Conservation (phyloP, 2,329 filamentous ascomycete species). For the Colletotrichum sp. region DNA sequence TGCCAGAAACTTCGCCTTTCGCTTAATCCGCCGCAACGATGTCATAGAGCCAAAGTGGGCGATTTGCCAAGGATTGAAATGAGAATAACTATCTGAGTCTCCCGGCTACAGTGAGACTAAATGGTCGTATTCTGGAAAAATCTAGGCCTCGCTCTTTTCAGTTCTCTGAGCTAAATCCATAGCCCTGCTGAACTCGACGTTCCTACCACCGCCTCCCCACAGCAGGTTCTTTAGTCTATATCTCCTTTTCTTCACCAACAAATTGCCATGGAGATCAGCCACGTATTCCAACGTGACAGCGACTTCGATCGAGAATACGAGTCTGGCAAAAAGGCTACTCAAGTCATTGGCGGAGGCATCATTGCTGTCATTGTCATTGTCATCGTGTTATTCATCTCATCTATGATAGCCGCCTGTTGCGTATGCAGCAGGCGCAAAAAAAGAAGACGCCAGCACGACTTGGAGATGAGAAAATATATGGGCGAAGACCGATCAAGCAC, state of each 20-base stretch:
- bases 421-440: background rate
- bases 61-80: background rate
- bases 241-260: background rate
- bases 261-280: background rate
- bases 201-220: background rate
- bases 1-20: background rate
- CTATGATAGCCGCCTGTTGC: background rate
- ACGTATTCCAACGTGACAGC: background rate
- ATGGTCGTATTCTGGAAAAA: background rate
- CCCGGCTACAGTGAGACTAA: background rate
- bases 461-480: slow-evolving; percentile 1
- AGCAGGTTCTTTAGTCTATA: background rate
- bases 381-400: background rate
- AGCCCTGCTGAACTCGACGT: background rate
- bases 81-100: background rate
- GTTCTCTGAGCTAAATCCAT: background rate
- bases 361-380: background rate
- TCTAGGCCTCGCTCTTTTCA: background rate
- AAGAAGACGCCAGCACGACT: background rate
- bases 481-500: background rate
- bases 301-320: background rate
- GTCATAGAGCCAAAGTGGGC: background rate
- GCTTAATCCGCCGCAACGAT: background rate
- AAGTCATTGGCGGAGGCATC: background rate
- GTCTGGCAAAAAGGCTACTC: background rate